Conservation (phyloP, 2,329 filamentous ascomycete species). For the Neonectria ditissima region DNA sequence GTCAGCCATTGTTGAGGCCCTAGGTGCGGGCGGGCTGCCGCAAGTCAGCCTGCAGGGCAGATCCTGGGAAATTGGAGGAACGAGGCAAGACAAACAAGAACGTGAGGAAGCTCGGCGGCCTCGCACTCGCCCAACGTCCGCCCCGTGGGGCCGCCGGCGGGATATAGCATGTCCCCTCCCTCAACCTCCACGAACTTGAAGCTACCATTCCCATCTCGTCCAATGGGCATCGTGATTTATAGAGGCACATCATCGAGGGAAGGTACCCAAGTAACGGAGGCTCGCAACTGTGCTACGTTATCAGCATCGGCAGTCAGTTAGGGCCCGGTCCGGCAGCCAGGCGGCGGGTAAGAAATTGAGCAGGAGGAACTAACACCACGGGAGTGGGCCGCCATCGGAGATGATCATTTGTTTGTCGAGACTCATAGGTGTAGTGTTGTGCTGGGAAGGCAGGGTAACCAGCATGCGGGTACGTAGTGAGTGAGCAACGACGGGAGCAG, state of each 20-base stretch:
- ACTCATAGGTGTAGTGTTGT: conserved; percentile 19
- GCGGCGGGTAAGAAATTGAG: conserved; percentile 4
- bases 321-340: conserved; percentile 2
- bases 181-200: conserved; percentile 24
- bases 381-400: conserved; percentile 20
- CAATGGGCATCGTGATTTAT: conserved; percentile 9
- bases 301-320: conserved; percentile 11
- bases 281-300: conserved; percentile 7
- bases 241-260: conserved; percentile 12
- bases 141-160: conserved; percentile 20
- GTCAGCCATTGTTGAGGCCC: conserved; percentile 1
- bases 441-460: conserved; percentile 12
- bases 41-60: conserved; percentile 33
- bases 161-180: conserved; percentile 9
- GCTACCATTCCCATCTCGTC: conserved; percentile 12
- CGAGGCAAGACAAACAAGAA: conserved; percentile 32
- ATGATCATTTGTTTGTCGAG: conserved; percentile 15
- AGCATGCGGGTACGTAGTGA: conserved; percentile 18
- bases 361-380: conserved; percentile 8
- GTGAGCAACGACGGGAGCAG: conserved; percentile 10
- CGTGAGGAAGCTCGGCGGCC: not conserved
- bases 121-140: conserved; percentile 12
- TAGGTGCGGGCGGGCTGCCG: conserved; percentile 7
- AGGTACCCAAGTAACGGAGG: not conserved
- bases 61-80: conserved; percentile 34